These are phyloP conservation scores for Neurospora intermedia DNA, from an alignment of 495 filamentous ascomycete species.

Conservation along the genomic window DNA sequence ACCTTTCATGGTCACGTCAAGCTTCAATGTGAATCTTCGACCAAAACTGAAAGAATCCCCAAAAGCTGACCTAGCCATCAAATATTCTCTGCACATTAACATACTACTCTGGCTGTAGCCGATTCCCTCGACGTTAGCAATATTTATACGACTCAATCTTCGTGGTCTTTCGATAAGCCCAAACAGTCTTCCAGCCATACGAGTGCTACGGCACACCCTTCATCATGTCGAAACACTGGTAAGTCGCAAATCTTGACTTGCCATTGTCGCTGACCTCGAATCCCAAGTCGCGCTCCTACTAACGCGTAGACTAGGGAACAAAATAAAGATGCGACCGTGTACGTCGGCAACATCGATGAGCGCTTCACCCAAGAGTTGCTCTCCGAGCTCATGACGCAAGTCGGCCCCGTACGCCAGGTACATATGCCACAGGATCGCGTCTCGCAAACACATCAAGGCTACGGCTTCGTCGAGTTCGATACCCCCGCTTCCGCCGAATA, in stretches of 20 bases:
- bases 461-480: slow-evolving; percentile 97
- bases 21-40: neutral
- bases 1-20: neutral
- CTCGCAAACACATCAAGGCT: slow-evolving; percentile 91
- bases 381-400: slow-evolving; percentile 97
- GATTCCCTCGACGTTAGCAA: neutral
- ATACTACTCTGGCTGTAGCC: neutral
- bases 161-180: neutral
- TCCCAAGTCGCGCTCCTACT: neutral
- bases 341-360: slow-evolving; percentile 97
- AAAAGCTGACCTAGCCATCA: too few species aligned
- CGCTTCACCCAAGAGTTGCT: slow-evolving; percentile 82
- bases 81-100: neutral
- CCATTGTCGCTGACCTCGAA: neutral
- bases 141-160: neutral
- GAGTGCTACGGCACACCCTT: neutral
- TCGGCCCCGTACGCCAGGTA: slow-evolving; percentile 91
- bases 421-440: slow-evolving; percentile 97
- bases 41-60: neutral
- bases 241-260: slow-evolving; percentile 14
- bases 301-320: slow-evolving; percentile 61
- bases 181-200: neutral
- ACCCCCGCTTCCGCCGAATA: slow-evolving; percentile 96
- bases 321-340: slow-evolving; percentile 97
- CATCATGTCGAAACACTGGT: slow-evolving; percentile 57